phyloP scores from a whole-genome alignment of 345 rosid genomes.

The Citrus maxima region DNA sequence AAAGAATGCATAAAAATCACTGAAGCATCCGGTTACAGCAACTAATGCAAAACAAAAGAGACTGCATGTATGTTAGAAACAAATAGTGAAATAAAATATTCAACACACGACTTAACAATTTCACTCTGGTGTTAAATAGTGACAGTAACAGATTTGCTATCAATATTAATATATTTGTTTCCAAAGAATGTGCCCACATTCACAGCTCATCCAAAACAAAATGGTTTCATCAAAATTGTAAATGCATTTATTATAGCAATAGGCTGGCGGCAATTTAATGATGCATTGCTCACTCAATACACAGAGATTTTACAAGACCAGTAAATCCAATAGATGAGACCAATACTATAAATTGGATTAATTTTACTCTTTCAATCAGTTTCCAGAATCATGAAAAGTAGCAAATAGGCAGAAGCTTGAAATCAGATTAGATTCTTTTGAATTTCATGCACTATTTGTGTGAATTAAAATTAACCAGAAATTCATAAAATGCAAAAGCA shows the following conservation, averaged over 20 bases:
- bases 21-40: not conserved
- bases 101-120: not conserved
- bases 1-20: constrained; percentile 2
- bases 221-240: not conserved
- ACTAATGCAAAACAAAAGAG: not conserved
- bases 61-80: not conserved
- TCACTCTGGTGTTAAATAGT: not conserved
- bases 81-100: not conserved
- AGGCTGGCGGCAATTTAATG: constrained; percentile 9
- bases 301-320: constrained; percentile 13
- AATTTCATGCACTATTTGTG: not conserved
- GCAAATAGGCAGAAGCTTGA: not conserved
- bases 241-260: not conserved
- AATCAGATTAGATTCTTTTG: not conserved
- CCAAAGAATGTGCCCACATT: not conserved
- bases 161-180: not conserved
- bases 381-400: not conserved
- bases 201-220: not conserved
- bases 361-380: not conserved
- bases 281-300: constrained; percentile 22
- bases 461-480: not conserved
- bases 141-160: not conserved
- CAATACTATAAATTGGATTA: not conserved
- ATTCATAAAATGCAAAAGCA: not conserved
- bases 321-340: constrained; percentile 8